These are phyloP conservation scores for Dendrobium huoshanense DNA, from an alignment of 106 monocot genomes.

Conservation along the genomic window DNA sequence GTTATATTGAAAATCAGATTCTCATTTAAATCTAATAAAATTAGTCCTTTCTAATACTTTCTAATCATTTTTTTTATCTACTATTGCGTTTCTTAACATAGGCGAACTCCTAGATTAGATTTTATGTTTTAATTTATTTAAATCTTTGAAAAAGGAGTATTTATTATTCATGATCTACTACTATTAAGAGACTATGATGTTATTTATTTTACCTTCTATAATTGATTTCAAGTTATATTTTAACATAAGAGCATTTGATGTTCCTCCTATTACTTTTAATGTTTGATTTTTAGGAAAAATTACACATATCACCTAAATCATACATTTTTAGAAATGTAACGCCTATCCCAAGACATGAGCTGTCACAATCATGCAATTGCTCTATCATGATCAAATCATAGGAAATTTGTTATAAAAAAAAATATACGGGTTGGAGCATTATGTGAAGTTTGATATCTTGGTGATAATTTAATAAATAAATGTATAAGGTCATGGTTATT, in stretches of 20 bases:
- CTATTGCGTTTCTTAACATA: no score
- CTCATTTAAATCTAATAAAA: no score
- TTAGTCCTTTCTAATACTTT: no score
- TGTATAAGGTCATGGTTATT: no score
- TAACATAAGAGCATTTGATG: neutral
- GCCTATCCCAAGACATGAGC: neutral
- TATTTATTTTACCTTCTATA: neutral
- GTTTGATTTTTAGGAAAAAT: neutral
- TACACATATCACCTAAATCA: neutral
- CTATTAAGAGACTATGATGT: neutral
- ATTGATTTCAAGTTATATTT: neutral
- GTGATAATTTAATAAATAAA: no score
- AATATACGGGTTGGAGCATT: no score
- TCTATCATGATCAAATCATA: neutral
- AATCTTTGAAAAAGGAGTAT: neutral
- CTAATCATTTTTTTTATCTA: no score
- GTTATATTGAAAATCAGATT: no score
- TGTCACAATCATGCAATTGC: neutral
- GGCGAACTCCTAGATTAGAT: neutral
- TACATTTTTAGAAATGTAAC: neutral
- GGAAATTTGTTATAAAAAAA: neutral
- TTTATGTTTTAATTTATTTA: neutral
- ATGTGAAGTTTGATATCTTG: no score
- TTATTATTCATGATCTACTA: neutral
- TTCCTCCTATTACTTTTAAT: neutral